Conservation (phyloP, 306 rosid genomes). For the Castanea sativa region DNA sequence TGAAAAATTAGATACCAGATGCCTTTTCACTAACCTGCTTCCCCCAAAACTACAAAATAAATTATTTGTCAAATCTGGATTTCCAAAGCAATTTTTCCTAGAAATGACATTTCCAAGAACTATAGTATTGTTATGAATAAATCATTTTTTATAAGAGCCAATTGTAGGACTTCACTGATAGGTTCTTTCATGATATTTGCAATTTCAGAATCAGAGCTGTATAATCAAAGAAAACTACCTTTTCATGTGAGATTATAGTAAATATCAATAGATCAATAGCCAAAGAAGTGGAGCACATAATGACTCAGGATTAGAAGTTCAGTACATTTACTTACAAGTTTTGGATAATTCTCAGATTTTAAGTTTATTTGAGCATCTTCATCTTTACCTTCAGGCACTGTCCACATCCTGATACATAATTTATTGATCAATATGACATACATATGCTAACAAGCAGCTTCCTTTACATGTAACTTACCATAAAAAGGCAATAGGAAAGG, state of each 20-base stretch:
- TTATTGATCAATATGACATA: slow-evolving; percentile 13
- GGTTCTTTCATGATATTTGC: background rate
- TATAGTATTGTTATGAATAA: background rate
- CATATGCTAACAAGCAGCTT: slow-evolving; percentile 10
- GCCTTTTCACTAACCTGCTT: background rate
- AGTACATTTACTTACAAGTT: slow-evolving; percentile 51
- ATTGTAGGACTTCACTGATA: background rate
- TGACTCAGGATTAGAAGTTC: slow-evolving; percentile 4
- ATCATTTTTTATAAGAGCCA: background rate
- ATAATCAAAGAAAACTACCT: background rate
- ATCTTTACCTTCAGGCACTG: slow-evolving; percentile 47
- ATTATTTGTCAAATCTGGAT: background rate
- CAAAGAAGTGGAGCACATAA: background rate
- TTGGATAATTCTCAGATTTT: slow-evolving; percentile 37
- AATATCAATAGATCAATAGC: background rate
- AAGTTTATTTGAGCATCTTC: slow-evolving; percentile 36
- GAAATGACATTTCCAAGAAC: slow-evolving; percentile 2
- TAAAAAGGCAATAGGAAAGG: background rate
- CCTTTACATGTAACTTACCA: slow-evolving; percentile 13
- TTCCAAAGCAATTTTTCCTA: background rate
- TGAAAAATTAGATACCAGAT: background rate
- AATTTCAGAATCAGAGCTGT: background rate
- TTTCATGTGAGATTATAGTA: background rate
- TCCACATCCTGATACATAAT: slow-evolving; percentile 65
- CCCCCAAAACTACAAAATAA: background rate